Percentiles rank a stretch among this genome's conserved stretches.
phyloP scores from a whole-genome alignment of 208 protist species.

The Leishmania aethiopica region DNA sequence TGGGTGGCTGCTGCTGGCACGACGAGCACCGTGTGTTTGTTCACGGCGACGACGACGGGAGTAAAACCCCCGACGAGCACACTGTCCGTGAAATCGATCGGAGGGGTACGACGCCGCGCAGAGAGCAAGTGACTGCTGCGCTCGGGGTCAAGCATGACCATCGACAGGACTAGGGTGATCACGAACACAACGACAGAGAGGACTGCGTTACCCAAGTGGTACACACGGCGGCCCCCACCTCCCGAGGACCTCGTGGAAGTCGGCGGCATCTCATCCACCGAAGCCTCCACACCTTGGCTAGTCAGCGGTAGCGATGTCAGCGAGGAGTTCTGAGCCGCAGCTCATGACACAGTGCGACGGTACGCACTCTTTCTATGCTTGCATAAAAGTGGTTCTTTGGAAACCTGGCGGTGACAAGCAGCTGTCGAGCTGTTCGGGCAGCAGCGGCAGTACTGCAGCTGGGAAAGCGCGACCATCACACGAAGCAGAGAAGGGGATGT shows the following conservation, averaged over 20 bases:
- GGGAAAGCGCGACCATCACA: not conserved
- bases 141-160: conserved; percentile 16
- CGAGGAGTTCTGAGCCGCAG: not conserved
- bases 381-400: not conserved
- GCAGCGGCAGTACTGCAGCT: not conserved
- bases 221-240: conserved; percentile 13
- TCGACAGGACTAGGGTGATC: conserved; percentile 11
- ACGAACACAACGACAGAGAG: conserved; percentile 23
- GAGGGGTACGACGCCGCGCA: conserved; percentile 10
- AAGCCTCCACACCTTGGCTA: not conserved
- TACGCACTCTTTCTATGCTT: not conserved
- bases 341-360: not conserved
- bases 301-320: not conserved
- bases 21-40: conserved; percentile 4
- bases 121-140: conserved; percentile 17
- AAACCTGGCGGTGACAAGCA: not conserved
- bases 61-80: conserved; percentile 8
- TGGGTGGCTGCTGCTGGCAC: conserved; percentile 7
- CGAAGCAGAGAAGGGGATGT: not conserved
- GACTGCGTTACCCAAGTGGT: conserved; percentile 22
- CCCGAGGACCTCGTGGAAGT: not conserved
- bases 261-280: not conserved
- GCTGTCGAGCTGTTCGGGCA: not conserved
- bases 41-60: conserved; percentile 6
- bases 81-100: conserved; percentile 2